These are phyloP conservation scores for Fusarium sp. DNA, from an alignment of 2,329 filamentous ascomycete genomes.

Conservation along the genomic window DNA sequence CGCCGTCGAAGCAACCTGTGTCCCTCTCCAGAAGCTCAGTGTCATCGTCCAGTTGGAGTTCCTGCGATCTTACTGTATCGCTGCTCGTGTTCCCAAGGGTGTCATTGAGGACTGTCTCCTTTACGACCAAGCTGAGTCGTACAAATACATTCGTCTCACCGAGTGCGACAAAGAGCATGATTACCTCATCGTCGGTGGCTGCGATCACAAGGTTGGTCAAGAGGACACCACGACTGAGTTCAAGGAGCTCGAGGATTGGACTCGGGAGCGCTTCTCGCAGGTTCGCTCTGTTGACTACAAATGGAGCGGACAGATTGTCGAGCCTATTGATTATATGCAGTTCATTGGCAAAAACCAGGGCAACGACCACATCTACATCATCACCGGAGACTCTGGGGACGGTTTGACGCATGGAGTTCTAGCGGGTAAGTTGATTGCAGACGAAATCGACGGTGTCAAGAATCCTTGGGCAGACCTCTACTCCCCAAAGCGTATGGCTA, in stretches of 20 bases:
- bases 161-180: conserved; percentile 66
- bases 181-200: conserved; percentile 68
- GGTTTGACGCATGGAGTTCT: conserved; percentile 69
- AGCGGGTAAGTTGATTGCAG: conserved; percentile 65
- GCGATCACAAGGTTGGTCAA: conserved; percentile 71
- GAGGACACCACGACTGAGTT: conserved; percentile 61
- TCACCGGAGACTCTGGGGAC: conserved; percentile 70
- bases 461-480: conserved; percentile 66
- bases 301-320: conserved; percentile 70
- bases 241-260: conserved; percentile 66
- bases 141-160: conserved; percentile 69
- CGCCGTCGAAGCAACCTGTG: conserved; percentile 66
- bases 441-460: conserved; percentile 63
- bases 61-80: conserved; percentile 69
- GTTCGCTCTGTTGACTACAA: conserved; percentile 65
- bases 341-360: conserved; percentile 70
- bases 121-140: conserved; percentile 67
- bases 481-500: conserved; percentile 61
- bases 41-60: conserved; percentile 67
- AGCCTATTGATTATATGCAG: conserved; percentile 67
- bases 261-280: conserved; percentile 64
- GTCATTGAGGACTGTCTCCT: conserved; percentile 67
- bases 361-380: conserved; percentile 63
- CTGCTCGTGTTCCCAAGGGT: conserved; percentile 65
- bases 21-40: conserved; percentile 68